phyloP scores from a whole-genome alignment of 2,329 filamentous ascomycete genomes.

The Rhynchosporium secalis region DNA sequence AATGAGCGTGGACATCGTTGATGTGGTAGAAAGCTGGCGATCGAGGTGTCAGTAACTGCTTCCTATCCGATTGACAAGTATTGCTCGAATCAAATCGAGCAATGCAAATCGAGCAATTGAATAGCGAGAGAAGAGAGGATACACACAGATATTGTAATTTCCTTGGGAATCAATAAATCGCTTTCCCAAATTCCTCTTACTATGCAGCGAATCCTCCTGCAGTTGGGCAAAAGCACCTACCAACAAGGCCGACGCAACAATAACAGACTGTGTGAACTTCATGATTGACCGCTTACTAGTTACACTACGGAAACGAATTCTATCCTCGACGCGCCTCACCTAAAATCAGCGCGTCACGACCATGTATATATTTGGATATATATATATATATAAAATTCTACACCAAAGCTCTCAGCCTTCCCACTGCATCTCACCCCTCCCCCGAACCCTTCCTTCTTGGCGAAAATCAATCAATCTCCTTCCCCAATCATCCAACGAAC shows the following conservation, averaged over 20 bases:
- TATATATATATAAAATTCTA: no score
- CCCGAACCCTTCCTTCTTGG: no score
- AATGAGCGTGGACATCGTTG: conserved; percentile 68
- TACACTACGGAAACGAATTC: background rate
- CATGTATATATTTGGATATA: no score
- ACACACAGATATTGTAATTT: conserved; percentile 52
- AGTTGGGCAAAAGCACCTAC: background rate
- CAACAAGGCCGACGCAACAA: conserved; percentile 10
- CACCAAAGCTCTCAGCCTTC: no score
- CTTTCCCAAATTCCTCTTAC: conserved; percentile 48
- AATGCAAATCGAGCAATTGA: no score
- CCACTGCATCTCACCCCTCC: no score
- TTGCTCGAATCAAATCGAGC: background rate
- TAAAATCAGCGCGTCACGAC: no score
- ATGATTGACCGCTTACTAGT: background rate
- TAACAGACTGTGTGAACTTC: conserved; percentile 1
- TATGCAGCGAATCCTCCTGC: conserved; percentile 52
- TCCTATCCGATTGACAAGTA: background rate
- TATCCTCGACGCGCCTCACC: no score
- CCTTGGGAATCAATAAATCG: conserved; percentile 50
- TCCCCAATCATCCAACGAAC: no score
- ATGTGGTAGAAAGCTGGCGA: conserved; percentile 63
- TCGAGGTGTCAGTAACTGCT: background rate
- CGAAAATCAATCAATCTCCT: no score
- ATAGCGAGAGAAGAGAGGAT: background rate